Evolutionary conservation across 2,329 filamentous ascomycete species (phyloP).

Genomic region (Microcyclospora pomicola): DNA sequence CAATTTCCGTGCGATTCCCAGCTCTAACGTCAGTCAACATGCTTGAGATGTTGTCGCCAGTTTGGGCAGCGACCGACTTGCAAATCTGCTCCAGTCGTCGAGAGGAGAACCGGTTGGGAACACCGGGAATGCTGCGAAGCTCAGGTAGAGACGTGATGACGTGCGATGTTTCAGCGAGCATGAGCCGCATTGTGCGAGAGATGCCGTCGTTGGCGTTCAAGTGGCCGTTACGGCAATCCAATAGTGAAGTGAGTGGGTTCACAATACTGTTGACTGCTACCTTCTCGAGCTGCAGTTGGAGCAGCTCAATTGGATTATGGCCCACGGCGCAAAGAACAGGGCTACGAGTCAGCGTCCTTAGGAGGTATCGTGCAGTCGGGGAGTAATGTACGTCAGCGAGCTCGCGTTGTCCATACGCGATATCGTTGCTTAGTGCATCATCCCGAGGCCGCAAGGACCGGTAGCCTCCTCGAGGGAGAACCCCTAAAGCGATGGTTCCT

Average conservation of each 20-base stretch:
- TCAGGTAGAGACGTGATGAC: slow-evolving; percentile 68
- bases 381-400: slow-evolving; percentile 18
- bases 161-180: slow-evolving; percentile 59
- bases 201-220: slow-evolving; percentile 54
- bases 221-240: slow-evolving; percentile 62
- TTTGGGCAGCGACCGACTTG: slow-evolving; percentile 39
- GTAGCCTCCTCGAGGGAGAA: slow-evolving; percentile 29
- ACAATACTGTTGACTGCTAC: slow-evolving; percentile 63
- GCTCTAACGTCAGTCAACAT: slow-evolving; percentile 54
- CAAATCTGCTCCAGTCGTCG: slow-evolving; percentile 49
- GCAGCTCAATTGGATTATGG: slow-evolving; percentile 46
- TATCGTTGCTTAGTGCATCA: not conserved
- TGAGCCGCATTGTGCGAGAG: slow-evolving; percentile 50
- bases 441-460: slow-evolving; percentile 4
- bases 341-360: slow-evolving; percentile 49
- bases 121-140: slow-evolving; percentile 45
- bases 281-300: slow-evolving; percentile 64
- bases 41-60: slow-evolving; percentile 44
- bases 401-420: not conserved
- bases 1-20: slow-evolving; percentile 56
- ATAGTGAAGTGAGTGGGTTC: slow-evolving; percentile 66
- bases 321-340: slow-evolving; percentile 48
- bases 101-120: slow-evolving; percentile 45
- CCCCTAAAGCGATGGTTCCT: slow-evolving; percentile 44
- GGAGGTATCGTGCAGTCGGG: slow-evolving; percentile 43